A percentile compares a stretch with the other conserved stretches of the same genome.
These are phyloP conservation scores for Graphiopsis chlorocephala DNA, from an alignment of 2,329 filamentous ascomycete genomes.

Conservation along the genomic window DNA sequence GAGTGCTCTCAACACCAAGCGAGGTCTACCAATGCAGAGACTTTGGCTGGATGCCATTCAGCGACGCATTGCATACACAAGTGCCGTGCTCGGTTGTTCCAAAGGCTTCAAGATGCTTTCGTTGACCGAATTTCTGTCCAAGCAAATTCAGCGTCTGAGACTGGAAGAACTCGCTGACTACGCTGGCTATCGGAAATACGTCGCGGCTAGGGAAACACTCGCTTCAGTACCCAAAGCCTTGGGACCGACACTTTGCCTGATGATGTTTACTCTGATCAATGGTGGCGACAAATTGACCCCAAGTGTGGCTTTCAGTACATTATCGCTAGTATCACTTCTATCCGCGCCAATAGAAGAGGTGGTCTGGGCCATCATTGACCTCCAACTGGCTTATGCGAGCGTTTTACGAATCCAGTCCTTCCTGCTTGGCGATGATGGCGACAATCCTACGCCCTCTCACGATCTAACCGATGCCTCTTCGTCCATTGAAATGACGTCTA, in stretches of 20 bases:
- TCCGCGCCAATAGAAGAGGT: not conserved
- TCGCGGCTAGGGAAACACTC: not conserved
- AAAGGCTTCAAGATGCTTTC: constrained; percentile 25
- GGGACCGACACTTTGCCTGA: not conserved
- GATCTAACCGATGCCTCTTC: not conserved
- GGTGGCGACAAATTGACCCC: constrained; percentile 11
- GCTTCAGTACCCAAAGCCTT: not conserved
- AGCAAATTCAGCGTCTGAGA: constrained; percentile 21
- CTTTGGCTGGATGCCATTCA: constrained; percentile 19
- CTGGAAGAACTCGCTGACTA: not conserved
- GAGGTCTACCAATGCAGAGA: constrained; percentile 21
- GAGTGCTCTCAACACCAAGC: constrained; percentile 14
- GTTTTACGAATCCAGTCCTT: not conserved
- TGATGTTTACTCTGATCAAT: not conserved
- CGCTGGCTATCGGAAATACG: not conserved
- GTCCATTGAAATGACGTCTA: not conserved
- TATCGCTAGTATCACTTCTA: not conserved
- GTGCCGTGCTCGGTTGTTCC: constrained; percentile 19
- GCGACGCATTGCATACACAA: constrained; percentile 20
- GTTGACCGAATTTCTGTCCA: constrained; percentile 18
- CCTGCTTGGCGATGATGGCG: not conserved
- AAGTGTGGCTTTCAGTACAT: not conserved
- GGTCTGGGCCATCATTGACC: not conserved
- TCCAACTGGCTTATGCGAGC: not conserved
- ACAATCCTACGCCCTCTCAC: not conserved